Base-by-base conservation (phyloP, 2,329 filamentous ascomycete genomes). In the Diplodia scrobiculata region DNA sequence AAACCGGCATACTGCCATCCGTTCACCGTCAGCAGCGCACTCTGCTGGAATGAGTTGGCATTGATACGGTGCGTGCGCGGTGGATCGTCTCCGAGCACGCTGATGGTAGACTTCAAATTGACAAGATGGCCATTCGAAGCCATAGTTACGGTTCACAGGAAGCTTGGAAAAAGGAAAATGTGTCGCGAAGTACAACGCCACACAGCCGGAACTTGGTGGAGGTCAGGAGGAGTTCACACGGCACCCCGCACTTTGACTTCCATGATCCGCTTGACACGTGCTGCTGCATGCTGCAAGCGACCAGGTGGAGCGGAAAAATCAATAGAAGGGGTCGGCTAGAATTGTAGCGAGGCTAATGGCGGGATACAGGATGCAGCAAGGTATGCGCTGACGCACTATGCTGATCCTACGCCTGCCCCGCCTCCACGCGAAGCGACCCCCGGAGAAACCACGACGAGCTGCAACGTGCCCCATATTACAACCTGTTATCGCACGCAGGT, bases 1-100 rank as follows among this genome's bases (percentile, higher is more conserved):
- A 80, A 83, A 5, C 78, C 79, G 5, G 79, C 79, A 67, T 84
- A 84, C 72, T 84, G 82, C 74, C 81, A 82, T 45, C 81, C 78
- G 54, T 77, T 77, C 70, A 80, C 81, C 0, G 81, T 79, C n/a
- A 76, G 75, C 63, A 84, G 74, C 36, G 77, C 79, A 65, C 82
- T 76, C 67, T 84, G 82, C 70, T 84, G 82, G 71, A 83, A 84
- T 0, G 81, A 77, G 63, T 82, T 78, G 50, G 80, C 80, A 68
- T 84, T 84, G 52, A 84, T 70, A 10, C 71, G 74, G 7, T 76
- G 74, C 1, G 72, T 75, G 10, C 75, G 75, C 64, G 76, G 72
- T 2, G 74, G 71, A 65, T 77, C 75, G 38, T 73, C 52, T 38
- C 52, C 51, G 36, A 65, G 63, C 17, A 65, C 51, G 25, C 13